Evolutionary conservation across 1,139 yeast genomes (phyloP).

Genomic region (Yamadazyma diospyri): DNA sequence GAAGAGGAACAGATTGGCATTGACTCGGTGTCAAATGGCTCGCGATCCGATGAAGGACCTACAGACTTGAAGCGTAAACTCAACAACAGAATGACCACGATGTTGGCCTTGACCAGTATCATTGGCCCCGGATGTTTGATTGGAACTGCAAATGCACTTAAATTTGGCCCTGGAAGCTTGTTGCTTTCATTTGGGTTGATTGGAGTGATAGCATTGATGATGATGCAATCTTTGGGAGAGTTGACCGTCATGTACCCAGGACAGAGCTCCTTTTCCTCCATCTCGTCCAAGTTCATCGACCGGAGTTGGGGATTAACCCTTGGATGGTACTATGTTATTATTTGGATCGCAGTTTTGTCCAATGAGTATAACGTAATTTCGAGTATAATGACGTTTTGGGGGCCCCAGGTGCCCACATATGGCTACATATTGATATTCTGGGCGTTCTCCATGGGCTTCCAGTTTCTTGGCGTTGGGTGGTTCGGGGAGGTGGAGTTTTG

Average conservation of each 20-base stretch:
- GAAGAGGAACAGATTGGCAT: too few species aligned
- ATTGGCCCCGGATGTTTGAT: conserved; percentile 54
- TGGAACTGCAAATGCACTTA: conserved; percentile 44
- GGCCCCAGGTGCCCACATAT: conserved; percentile 55
- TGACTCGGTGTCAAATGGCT: too few species aligned
- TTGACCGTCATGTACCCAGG: conserved; percentile 49
- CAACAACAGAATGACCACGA: conserved; percentile 42
- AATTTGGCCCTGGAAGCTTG: conserved; percentile 45
- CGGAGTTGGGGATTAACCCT: conserved; percentile 30
- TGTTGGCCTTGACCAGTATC: conserved; percentile 52
- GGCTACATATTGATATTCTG: conserved; percentile 58
- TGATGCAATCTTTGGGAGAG: conserved; percentile 61
- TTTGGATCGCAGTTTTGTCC: conserved; percentile 59
- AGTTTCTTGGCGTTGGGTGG: conserved; percentile 52
- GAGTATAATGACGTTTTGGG: conserved; percentile 55
- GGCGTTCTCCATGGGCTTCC: conserved; percentile 51
- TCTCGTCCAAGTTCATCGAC: conserved; percentile 24
- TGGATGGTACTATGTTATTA: conserved; percentile 61
- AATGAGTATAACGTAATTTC: conserved; percentile 58
- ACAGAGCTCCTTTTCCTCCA: conserved; percentile 54
- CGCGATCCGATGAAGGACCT: too few species aligned
- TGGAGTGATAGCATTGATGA: conserved; percentile 52
- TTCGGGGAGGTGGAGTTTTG: conserved; percentile 71
- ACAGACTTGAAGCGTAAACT: conserved; percentile 11
- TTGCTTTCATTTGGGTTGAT: conserved; percentile 46